Conservation (phyloP, 2,329 filamentous ascomycete species). For the Aureobasidium sp. region DNA sequence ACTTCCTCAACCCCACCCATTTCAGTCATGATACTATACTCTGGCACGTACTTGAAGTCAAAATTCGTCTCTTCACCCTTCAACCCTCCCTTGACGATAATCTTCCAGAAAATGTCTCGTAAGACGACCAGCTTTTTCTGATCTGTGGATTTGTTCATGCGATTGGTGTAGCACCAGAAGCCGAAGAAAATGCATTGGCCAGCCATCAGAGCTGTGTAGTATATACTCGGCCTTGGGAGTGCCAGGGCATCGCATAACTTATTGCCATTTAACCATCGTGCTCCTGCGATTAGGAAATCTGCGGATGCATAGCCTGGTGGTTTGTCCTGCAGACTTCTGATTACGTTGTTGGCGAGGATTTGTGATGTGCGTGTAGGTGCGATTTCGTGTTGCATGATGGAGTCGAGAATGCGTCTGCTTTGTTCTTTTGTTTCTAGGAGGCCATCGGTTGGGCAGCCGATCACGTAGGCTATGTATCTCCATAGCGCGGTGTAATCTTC, state of each 20-base stretch:
- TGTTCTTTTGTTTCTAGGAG: slow-evolving; percentile 48
- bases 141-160: slow-evolving; percentile 41
- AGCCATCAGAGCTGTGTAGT: slow-evolving; percentile 52
- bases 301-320: slow-evolving; percentile 57
- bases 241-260: slow-evolving; percentile 52
- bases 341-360: slow-evolving; percentile 66
- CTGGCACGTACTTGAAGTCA: slow-evolving; percentile 62
- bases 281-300: slow-evolving; percentile 59
- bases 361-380: slow-evolving; percentile 53
- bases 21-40: slow-evolving; percentile 42
- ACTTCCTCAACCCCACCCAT: slow-evolving; percentile 35
- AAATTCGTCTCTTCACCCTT: slow-evolving; percentile 50
- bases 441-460: slow-evolving; percentile 55
- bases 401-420: slow-evolving; percentile 58
- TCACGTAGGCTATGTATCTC: slow-evolving; percentile 63
- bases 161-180: slow-evolving; percentile 43
- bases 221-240: slow-evolving; percentile 46
- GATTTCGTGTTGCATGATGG: slow-evolving; percentile 57
- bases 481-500: slow-evolving; percentile 65
- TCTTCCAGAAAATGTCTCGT: slow-evolving; percentile 46
- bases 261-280: slow-evolving; percentile 61
- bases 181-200: slow-evolving; percentile 62
- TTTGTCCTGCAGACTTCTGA: slow-evolving; percentile 55
- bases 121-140: slow-evolving; percentile 43
- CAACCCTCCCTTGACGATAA: slow-evolving; percentile 58